Conservation (phyloP, 176 grass and related monocot genomes). For the Otatea glauca region DNA sequence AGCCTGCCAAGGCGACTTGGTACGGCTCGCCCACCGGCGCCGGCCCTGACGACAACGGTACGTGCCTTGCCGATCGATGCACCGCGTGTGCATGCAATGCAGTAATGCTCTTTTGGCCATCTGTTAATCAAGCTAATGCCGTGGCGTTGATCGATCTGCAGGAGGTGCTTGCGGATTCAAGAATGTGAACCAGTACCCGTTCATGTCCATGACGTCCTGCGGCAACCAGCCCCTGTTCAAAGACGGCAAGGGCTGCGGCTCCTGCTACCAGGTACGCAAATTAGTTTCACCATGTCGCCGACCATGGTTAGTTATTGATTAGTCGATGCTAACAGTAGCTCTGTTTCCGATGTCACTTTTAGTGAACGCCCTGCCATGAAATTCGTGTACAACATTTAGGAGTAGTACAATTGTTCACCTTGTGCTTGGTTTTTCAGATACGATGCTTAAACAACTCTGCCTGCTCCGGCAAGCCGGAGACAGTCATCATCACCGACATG, state of each 20-base stretch:
- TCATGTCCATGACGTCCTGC: slow-evolving; percentile 62
- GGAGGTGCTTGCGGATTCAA: slow-evolving; percentile 70
- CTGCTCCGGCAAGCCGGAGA: slow-evolving; percentile 64
- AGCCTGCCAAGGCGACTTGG: slow-evolving; percentile 62
- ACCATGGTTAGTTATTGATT: too few species aligned
- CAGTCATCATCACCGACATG: slow-evolving; percentile 79
- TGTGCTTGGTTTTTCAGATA: slow-evolving; percentile 31
- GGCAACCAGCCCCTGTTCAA: slow-evolving; percentile 59
- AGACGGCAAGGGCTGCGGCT: slow-evolving; percentile 60
- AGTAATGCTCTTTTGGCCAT: too few species aligned
- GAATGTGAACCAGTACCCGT: slow-evolving; percentile 53
- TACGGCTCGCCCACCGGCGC: slow-evolving; percentile 66
- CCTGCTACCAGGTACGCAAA: slow-evolving; percentile 55
- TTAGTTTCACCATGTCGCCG: too few species aligned
- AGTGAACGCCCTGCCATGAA: too few species aligned
- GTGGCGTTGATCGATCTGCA: slow-evolving; percentile 22
- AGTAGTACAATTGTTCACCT: too few species aligned
- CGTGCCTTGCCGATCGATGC: background rate
- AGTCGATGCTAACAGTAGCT: too few species aligned
- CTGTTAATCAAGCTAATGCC: background rate
- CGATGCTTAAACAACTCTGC: slow-evolving; percentile 46
- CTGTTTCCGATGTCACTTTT: too few species aligned
- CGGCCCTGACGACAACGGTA: slow-evolving; percentile 59
- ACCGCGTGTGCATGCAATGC: too few species aligned
- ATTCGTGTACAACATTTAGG: too few species aligned